phyloP scores from a whole-genome alignment of 108 stramenopile species.

The Seminavis robusta region DNA sequence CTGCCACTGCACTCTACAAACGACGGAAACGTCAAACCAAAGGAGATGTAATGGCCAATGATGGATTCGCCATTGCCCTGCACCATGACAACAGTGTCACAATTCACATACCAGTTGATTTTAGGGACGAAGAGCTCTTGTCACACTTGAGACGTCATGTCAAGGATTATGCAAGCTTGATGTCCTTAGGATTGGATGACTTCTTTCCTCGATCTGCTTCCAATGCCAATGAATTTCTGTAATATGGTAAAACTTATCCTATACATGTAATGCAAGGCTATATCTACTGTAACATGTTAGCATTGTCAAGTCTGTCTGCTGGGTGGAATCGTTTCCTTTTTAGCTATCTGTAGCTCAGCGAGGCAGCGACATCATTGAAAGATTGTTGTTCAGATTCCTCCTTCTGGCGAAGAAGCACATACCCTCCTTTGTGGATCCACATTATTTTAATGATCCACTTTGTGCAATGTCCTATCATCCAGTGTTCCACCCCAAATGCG shows the following conservation, averaged over 20 bases:
- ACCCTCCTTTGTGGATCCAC: slow-evolving; percentile 61
- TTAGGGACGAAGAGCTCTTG: slow-evolving; percentile 66
- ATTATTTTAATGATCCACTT: slow-evolving; percentile 76
- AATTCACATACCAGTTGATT: slow-evolving; percentile 71
- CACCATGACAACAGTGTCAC: slow-evolving; percentile 60
- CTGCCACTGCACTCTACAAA: slow-evolving; percentile 40
- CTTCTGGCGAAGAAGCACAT: slow-evolving; percentile 49
- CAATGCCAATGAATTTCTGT: too few relatives aligned
- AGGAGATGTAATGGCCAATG: too few relatives aligned
- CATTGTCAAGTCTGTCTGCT: too few relatives aligned
- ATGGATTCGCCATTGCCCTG: slow-evolving; percentile 70
- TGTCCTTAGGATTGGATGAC: slow-evolving; percentile 39
- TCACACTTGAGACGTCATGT: slow-evolving; percentile 57
- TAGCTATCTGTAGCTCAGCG: slow-evolving; percentile 18
- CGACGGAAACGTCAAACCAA: slow-evolving; percentile 35
- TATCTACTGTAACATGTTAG: too few relatives aligned
- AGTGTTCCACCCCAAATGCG: slow-evolving; percentile 48
- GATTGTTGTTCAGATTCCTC: slow-evolving; percentile 36
- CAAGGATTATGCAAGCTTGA: slow-evolving; percentile 45
- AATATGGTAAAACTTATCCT: too few relatives aligned
- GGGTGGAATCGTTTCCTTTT: too few relatives aligned
- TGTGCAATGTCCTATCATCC: slow-evolving; percentile 65
- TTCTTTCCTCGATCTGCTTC: too few relatives aligned
- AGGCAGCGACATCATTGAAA: slow-evolving; percentile 15
- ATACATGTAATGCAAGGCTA: too few relatives aligned